phyloP scores from a whole-genome alignment of 1,284 basidiomycete species.

The Melampsora americana region DNA sequence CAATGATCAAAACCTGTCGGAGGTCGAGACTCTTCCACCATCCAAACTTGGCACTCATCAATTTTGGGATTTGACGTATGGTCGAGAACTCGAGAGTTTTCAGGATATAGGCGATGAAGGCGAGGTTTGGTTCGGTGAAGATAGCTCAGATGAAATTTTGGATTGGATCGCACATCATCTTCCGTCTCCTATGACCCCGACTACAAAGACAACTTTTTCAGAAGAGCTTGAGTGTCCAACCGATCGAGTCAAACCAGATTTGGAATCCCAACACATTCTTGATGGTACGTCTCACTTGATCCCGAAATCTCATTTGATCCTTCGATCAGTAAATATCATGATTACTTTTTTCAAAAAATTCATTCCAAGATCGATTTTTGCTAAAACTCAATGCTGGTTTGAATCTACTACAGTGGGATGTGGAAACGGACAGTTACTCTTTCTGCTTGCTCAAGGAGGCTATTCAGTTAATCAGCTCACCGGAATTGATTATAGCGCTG shows the following conservation, averaged over 20 bases:
- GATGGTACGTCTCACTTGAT: not conserved
- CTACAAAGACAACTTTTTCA: not conserved
- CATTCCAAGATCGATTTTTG: not conserved
- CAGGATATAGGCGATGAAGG: conserved; percentile 26
- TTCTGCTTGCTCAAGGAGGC: conserved; percentile 31
- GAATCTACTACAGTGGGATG: conserved; percentile 21
- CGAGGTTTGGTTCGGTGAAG: conserved; percentile 38
- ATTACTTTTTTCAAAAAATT: too few relatives aligned
- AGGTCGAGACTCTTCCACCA: conserved; percentile 1
- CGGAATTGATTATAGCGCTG: conserved; percentile 28
- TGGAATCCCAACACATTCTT: not conserved
- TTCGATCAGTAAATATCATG: too few relatives aligned
- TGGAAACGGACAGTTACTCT: conserved; percentile 37
- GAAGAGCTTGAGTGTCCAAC: not conserved
- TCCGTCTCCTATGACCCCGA: conserved; percentile 23
- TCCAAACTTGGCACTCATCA: conserved; percentile 18
- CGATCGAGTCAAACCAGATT: not conserved
- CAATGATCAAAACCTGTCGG: not conserved
- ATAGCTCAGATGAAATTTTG: conserved; percentile 30
- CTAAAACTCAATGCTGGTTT: not conserved
- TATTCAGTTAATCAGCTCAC: conserved; percentile 18
- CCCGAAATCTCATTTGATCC: not conserved
- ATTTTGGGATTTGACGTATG: conserved; percentile 31
- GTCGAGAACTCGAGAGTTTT: conserved; percentile 17
- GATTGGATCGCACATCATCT: conserved; percentile 30